phyloP scores from a whole-genome alignment of 2,329 filamentous ascomycete genomes.

The Fusarium annulatum region DNA sequence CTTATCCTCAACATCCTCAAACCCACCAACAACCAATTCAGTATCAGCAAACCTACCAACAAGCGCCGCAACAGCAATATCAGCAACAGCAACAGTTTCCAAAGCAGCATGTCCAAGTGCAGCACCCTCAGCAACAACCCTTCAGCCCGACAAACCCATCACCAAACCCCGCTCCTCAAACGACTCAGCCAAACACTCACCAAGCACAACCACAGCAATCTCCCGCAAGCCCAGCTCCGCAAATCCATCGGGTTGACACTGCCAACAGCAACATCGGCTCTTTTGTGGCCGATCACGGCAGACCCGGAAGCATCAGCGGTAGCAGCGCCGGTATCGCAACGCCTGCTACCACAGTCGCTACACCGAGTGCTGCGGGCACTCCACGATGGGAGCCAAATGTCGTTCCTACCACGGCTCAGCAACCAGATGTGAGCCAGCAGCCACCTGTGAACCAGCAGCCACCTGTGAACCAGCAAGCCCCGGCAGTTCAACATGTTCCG shows the following conservation, averaged over 20 bases:
- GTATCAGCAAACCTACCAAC: background rate
- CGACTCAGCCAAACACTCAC: background rate
- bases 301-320: constrained; percentile 20
- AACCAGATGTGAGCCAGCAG: background rate
- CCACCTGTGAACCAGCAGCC: background rate
- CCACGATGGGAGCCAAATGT: constrained; percentile 14
- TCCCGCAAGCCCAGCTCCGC: background rate
- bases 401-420: background rate
- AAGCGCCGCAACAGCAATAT: background rate
- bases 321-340: constrained; percentile 21
- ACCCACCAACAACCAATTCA: background rate
- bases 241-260: constrained; percentile 4
- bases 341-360: constrained; percentile 11
- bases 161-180: constrained; percentile 10
- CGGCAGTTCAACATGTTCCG: background rate
- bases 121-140: constrained; percentile 11
- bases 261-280: constrained; percentile 9
- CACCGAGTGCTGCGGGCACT: constrained; percentile 8
- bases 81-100: constrained; percentile 3
- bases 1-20: background rate
- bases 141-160: background rate
- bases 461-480: background rate
- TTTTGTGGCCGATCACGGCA: constrained; percentile 5
- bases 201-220: constrained; percentile 4
- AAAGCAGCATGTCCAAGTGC: background rate